Evolutionary conservation across 148 eudicot genomes (phyloP).

Genomic region (Camellia granthamiana): DNA sequence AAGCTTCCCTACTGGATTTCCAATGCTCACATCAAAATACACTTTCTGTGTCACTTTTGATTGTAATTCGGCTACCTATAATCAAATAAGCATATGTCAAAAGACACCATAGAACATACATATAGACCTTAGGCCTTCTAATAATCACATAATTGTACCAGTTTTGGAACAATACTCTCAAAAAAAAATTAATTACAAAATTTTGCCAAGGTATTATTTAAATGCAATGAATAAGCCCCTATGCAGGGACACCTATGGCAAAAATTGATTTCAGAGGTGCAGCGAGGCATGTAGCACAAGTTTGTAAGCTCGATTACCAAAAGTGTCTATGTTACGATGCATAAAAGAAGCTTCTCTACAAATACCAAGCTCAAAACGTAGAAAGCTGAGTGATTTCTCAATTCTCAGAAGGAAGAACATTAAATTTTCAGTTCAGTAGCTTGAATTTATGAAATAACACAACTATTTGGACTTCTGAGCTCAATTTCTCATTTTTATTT

Average conservation of each 20-base stretch:
- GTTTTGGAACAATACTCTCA: background rate
- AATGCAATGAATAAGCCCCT: background rate
- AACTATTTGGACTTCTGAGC: background rate
- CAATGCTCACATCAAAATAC: slow-evolving; percentile 79
- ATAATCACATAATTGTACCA: background rate
- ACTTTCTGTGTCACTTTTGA: slow-evolving; percentile 81
- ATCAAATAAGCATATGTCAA: background rate
- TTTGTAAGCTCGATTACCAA: too few species aligned
- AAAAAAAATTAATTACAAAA: background rate
- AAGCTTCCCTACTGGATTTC: slow-evolving; percentile 81
- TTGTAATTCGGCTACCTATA: slow-evolving; percentile 58
- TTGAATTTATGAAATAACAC: background rate
- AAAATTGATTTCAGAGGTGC: background rate
- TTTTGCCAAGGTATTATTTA: background rate
- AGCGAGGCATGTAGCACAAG: background rate
- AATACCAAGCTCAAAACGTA: background rate
- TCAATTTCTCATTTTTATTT: background rate
- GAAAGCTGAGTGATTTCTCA: background rate
- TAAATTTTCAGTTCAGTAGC: background rate
- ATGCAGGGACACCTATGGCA: background rate
- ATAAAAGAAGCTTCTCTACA: background rate
- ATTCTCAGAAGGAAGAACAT: background rate
- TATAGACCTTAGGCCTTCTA: background rate
- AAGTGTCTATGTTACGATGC: background rate
- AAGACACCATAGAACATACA: background rate